Evolutionary conservation across 2,329 filamentous ascomycete genomes (phyloP).

Genomic region (Grosmannia huntii): DNA sequence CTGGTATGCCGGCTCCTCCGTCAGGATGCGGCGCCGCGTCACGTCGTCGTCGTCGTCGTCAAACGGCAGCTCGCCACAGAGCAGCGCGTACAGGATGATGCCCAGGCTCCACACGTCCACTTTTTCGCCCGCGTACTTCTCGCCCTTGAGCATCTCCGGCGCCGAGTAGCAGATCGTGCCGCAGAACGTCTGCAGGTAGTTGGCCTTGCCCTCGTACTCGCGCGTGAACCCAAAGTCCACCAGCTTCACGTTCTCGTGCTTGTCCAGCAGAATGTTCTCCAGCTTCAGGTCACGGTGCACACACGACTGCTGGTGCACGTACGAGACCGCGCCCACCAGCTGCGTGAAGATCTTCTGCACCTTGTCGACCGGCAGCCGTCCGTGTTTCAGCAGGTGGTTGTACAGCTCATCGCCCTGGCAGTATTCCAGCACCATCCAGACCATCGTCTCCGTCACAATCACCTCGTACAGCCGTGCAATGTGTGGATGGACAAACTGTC

Average conservation of each 20-base stretch:
- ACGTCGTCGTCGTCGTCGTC: conserved; percentile 89
- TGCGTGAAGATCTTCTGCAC: conserved; percentile 95
- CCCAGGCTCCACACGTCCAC: conserved; percentile 93
- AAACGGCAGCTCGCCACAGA: conserved; percentile 81
- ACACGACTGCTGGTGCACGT: conserved; percentile 89
- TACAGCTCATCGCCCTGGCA: conserved; percentile 95
- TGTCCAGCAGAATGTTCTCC: conserved; percentile 92
- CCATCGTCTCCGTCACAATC: conserved; percentile 86
- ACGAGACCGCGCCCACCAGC: conserved; percentile 84
- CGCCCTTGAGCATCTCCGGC: conserved; percentile 95
- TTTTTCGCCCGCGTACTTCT: conserved; percentile 96
- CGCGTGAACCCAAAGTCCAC: conserved; percentile 97
- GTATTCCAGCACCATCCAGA: conserved; percentile 95
- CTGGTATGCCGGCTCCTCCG: conserved; percentile 74
- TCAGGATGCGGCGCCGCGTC: conserved; percentile 75
- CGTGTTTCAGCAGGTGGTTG: conserved; percentile 83
- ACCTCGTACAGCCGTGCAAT: conserved; percentile 96
- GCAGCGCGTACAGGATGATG: conserved; percentile 69
- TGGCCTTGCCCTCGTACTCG: conserved; percentile 91
- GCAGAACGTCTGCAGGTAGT: conserved; percentile 93
- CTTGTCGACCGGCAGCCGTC: conserved; percentile 69
- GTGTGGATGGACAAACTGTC: conserved; percentile 94
- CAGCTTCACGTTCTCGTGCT: conserved; percentile 92
- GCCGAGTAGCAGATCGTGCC: conserved; percentile 96
- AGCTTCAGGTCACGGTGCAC: conserved; percentile 95